Evolutionary conservation across 345 rosid species (phyloP), one percentile per base, ranked within the genome.

Genomic region (Pistacia integerrima): DNA sequence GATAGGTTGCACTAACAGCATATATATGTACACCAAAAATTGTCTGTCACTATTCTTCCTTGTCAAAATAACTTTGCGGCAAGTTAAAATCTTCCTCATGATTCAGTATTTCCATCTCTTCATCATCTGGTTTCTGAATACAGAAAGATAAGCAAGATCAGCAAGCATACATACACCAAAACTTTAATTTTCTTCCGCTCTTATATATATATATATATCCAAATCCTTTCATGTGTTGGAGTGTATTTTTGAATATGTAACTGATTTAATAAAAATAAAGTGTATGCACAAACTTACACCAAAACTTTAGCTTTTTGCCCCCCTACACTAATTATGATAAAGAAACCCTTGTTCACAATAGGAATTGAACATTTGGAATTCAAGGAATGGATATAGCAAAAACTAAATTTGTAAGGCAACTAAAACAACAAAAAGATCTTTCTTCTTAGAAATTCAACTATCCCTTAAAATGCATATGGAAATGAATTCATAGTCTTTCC

Each of bases 61-160:
- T 96, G 72, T 76, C 91, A 80, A 93, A 96, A 75, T 83, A 96
- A 83, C 90, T 93, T 72, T 84, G 91, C 0, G 99, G 99, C 90
- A 96, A 82, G 81, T 82, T 69, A 80, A 96, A 96, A 63, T 96
- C 99, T 85, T 96, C 97, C 86, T 93, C 97, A 0, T 91, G 97
- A 63, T 85, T 86, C 73, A 93, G 88, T 69, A 93, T 86, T 78
- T 90, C 99, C 51, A 76, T 72, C 67, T 96, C 99, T 64, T 93
- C 98, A 38, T 92, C 97, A 25, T 96, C 99, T 52, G 98, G 88
- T 83, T 96, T 96, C 99, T 96, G 90, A 64, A 70, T 57, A 64
- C 11, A 38, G 0, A 48, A 36, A 55, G 49, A 63, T 22, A 66
- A 12, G 20, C 12, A 70, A 75, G 36, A 64, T 36, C 61, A 72